These are phyloP conservation scores for Pogostemon cablin DNA, from an alignment of 257 asterid species.

Conservation along the genomic window DNA sequence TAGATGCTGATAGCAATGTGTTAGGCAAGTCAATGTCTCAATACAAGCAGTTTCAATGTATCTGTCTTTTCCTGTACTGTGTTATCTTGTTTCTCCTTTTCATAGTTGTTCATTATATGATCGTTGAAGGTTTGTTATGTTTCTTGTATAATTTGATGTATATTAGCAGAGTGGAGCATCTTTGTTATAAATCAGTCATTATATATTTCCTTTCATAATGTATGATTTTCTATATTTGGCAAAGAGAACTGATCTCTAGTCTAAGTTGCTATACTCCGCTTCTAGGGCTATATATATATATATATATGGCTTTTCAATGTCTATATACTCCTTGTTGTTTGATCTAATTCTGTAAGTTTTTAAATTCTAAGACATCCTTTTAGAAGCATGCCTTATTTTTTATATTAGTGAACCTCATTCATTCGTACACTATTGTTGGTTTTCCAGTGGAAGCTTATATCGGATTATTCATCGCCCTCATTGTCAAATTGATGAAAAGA, in stretches of 20 bases:
- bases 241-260: no score
- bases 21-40: background rate
- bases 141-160: slow-evolving; percentile 2
- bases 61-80: slow-evolving; percentile 10
- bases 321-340: no score
- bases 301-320: no score
- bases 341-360: no score
- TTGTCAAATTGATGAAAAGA: slow-evolving; percentile 90
- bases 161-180: background rate
- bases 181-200: background rate
- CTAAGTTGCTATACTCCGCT: no score
- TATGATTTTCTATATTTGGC: background rate
- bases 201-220: slow-evolving; percentile 4
- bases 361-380: background rate
- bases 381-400: slow-evolving; percentile 20
- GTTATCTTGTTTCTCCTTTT: slow-evolving; percentile 5
- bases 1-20: background rate
- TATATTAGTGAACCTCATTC: slow-evolving; percentile 33
- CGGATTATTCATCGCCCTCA: slow-evolving; percentile 97
- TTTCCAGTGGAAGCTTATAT: slow-evolving; percentile 94
- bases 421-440: slow-evolving; percentile 31
- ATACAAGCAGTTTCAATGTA: background rate
- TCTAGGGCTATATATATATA: no score
- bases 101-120: background rate
- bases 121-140: background rate